Conservation (phyloP, 768 basidiomycete genomes). For the Kwoniella dendrophila region DNA sequence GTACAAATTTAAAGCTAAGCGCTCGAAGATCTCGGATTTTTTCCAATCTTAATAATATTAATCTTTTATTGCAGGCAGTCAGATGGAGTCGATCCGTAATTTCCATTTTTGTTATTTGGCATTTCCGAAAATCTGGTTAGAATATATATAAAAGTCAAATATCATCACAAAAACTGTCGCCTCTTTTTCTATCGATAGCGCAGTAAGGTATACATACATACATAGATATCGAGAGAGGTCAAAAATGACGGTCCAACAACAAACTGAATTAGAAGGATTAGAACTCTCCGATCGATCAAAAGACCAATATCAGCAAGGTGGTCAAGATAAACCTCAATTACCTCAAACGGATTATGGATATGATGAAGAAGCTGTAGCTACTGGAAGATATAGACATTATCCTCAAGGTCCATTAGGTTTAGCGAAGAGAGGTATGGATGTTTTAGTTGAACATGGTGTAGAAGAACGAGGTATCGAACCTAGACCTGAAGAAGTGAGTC, state of each 20-base stretch:
- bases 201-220: not conserved
- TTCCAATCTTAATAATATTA: not conserved
- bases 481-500: conserved; percentile 45
- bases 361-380: conserved; percentile 17
- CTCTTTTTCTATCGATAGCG: too few relatives aligned
- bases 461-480: conserved; percentile 51
- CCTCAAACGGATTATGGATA: conserved; percentile 16
- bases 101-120: not conserved
- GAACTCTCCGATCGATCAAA: conserved; percentile 14
- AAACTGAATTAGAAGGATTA: not conserved
- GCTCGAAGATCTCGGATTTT: not conserved
- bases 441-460: conserved; percentile 47
- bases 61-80: too few relatives aligned
- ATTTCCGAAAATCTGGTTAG: not conserved
- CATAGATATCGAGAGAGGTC: not conserved
- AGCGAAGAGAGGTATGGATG: conserved; percentile 26
- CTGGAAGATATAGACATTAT: conserved; percentile 10
- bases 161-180: too few relatives aligned
- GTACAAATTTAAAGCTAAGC: not conserved
- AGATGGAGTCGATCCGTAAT: conserved; percentile 4
- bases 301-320: conserved; percentile 4
- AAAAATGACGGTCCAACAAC: not conserved
- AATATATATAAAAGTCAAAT: too few relatives aligned
- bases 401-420: conserved; percentile 24
- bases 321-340: not conserved